Base-by-base conservation (phyloP, 495 filamentous ascomycete species). In the Aspergillus wentii region DNA sequence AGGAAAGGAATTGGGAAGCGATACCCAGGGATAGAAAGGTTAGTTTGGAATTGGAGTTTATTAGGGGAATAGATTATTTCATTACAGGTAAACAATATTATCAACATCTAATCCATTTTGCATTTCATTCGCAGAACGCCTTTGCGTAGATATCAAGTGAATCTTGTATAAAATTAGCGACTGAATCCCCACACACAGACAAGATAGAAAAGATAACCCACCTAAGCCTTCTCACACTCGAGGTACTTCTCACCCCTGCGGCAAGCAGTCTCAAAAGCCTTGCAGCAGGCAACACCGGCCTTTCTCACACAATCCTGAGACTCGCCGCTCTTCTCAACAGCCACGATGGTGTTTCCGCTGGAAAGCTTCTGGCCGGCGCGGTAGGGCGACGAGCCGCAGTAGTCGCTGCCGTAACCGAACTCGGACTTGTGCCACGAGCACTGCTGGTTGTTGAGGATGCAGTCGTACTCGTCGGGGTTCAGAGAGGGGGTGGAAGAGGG, bases 191-290 rank as follows among this genome's bases (percentile, higher is more conserved):
- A n/a, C n/a, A n/a, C n/a, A n/a, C n/a, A n/a, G n/a, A n/a, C n/a
- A n/a, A n/a, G n/a, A n/a, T n/a, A n/a, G n/a, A n/a, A n/a, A n/a
- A n/a, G n/a, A n/a, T n/a, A n/a, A n/a, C n/a, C n/a, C n/a, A n/a
- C n/a, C n/a, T n/a, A n/a, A n/a, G n/a, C n/a, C n/a, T n/a, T n/a
- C n/a, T n/a, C n/a, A 25, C 46, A 49, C 21, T 49, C 33, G 18
- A 49, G 33, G 23, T 44, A 44, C 41, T 44, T 49, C 41, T 49
- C 37, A 5, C 41, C 41, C 19, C 16, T 6, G 14, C 27, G 32
- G 37, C 46, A 49, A 19, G 41, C 36, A 7, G 10, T 8, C 7
- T 36, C 33, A 2, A 49, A 19, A 15, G 33, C 33, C 29, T 44
- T 30, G 38, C 46, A 44, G 33, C 46, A 49, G 18, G 23, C 11